Evolutionary conservation across 2,329 filamentous ascomycete species (phyloP).

Genomic region (Ustulina deusta): DNA sequence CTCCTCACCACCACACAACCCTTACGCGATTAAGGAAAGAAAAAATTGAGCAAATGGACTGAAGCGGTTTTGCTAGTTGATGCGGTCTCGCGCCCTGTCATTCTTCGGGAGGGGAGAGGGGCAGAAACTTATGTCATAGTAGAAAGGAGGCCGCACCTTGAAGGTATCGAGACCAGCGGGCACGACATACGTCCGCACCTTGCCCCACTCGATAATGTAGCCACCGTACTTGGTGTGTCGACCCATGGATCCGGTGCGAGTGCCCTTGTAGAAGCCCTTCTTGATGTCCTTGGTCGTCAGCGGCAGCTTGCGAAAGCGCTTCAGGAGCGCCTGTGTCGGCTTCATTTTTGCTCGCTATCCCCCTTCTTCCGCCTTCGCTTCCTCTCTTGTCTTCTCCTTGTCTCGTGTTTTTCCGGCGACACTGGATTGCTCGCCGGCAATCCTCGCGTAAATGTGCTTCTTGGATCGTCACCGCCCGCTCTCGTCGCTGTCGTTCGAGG

Average conservation of each 20-base stretch:
- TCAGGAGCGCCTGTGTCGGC: slow-evolving; percentile 74
- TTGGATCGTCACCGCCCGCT: not conserved
- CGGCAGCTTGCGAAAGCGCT: slow-evolving; percentile 77
- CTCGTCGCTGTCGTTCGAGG: not conserved
- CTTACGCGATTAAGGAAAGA: not conserved
- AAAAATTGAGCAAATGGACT: not conserved
- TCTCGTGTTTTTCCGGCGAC: not conserved
- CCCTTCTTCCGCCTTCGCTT: not conserved
- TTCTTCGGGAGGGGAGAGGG: not conserved
- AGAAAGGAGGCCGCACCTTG: slow-evolving; percentile 66
- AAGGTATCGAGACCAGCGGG: slow-evolving; percentile 76
- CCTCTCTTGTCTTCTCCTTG: not conserved
- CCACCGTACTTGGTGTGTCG: slow-evolving; percentile 84
- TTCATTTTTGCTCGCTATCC: slow-evolving; percentile 68
- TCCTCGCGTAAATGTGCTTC: not conserved
- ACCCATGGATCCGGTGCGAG: slow-evolving; percentile 88
- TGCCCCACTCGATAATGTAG: slow-evolving; percentile 85
- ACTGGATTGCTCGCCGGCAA: not conserved
- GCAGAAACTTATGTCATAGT: not conserved
- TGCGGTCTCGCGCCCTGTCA: not conserved
- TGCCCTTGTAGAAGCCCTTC: slow-evolving; percentile 98
- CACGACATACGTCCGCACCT: slow-evolving; percentile 91
- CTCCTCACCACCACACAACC: not conserved
- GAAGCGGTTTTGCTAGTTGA: not conserved
- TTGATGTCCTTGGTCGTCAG: slow-evolving; percentile 94